These are phyloP conservation scores for Mycena filopes DNA, from an alignment of 768 basidiomycete species.

Conservation along the genomic window DNA sequence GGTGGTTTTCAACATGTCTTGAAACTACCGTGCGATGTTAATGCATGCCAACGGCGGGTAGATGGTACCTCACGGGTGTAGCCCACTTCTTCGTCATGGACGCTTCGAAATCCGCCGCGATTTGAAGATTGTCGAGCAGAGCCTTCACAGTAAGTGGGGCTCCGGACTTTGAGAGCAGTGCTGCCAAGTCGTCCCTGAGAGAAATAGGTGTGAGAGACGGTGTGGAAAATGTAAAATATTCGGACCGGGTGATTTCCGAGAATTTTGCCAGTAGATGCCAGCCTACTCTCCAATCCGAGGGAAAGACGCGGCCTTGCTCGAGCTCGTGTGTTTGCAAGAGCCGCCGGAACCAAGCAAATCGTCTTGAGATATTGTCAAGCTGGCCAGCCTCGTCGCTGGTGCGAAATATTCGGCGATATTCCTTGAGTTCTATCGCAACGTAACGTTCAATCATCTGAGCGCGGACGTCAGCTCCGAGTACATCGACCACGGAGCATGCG, in stretches of 20 bases:
- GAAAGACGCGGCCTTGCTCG: constrained; percentile 87
- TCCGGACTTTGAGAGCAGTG: constrained; percentile 81
- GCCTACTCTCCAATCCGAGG: constrained; percentile 85
- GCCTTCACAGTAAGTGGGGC: constrained; percentile 78
- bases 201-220: background rate
- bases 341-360: constrained; percentile 96
- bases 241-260: constrained; percentile 88
- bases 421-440: constrained; percentile 89
- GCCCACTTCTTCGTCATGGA: constrained; percentile 86
- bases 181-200: constrained; percentile 88
- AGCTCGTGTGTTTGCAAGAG: constrained; percentile 87
- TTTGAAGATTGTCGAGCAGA: constrained; percentile 87
- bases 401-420: constrained; percentile 96
- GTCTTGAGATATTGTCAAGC: constrained; percentile 90
- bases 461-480: constrained; percentile 87
- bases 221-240: background rate
- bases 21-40: constrained; percentile 54
- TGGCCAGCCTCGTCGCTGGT: constrained; percentile 95
- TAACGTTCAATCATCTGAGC: constrained; percentile 88
- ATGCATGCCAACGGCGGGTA: background rate
- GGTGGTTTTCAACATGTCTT: constrained; percentile 69
- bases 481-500: constrained; percentile 90
- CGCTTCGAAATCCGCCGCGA: constrained; percentile 88
- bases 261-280: constrained; percentile 88
- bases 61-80: constrained; percentile 61